A percentile compares a stretch with the other conserved stretches of the same genome.
Evolutionary conservation across 345 rosid genomes (phyloP).

Genomic region (Hibiscus tridactylites): DNA sequence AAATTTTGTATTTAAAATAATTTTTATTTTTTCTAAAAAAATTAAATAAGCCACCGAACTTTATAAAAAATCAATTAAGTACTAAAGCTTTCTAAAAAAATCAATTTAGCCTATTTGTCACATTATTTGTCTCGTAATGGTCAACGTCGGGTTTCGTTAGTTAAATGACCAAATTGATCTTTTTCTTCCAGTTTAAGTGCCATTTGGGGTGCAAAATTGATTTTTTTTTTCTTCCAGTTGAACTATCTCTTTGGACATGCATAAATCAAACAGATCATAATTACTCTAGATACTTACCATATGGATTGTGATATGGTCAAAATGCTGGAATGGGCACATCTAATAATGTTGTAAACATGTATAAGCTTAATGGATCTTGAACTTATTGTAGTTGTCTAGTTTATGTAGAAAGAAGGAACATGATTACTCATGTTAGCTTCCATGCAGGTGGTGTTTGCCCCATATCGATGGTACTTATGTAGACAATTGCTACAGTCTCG

Average conservation of each 20-base stretch:
- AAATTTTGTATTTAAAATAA: no score
- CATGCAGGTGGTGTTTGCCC: slow-evolving; percentile 57
- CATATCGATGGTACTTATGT: slow-evolving; percentile 44
- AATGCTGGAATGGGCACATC: neutral
- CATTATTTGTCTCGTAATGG: no score
- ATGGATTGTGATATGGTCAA: neutral
- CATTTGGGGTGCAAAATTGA: no score
- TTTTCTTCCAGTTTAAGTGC: no score
- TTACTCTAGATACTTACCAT: neutral
- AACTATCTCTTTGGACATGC: neutral
- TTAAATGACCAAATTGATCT: no score
- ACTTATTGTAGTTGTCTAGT: neutral
- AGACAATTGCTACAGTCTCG: slow-evolving; percentile 52
- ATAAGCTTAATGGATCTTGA: neutral
- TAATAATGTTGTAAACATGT: neutral
- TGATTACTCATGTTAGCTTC: slow-evolving; percentile 10
- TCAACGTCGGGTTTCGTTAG: no score
- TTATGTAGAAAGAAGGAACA: neutral
- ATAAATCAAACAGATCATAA: neutral
- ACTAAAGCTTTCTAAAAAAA: no score
- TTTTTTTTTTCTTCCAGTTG: neutral
- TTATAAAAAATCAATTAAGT: no score
- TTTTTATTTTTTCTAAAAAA: no score
- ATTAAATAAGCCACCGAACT: no score
- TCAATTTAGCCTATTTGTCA: no score